Evolutionary conservation across 176 grass and related monocot genomes (phyloP).

Genomic region (Carex cristatella): DNA sequence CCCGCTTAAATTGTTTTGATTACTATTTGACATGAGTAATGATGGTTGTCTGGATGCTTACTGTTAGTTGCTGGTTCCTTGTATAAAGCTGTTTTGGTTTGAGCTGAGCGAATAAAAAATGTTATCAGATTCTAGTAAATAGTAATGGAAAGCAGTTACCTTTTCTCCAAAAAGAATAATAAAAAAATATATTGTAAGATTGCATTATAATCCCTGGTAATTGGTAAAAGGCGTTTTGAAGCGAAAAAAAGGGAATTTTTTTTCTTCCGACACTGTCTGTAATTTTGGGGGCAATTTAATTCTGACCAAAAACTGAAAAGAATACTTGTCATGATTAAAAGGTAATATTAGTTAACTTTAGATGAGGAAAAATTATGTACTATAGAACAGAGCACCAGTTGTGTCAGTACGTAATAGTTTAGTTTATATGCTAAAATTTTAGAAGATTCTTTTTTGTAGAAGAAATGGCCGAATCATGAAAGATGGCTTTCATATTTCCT

Average conservation of each 20-base stretch:
- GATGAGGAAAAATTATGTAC: neutral
- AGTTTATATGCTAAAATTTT: neutral
- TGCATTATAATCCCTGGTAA: neutral
- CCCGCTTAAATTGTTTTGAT: neutral
- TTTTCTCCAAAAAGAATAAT: neutral
- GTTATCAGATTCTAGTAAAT: neutral
- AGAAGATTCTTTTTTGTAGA: neutral
- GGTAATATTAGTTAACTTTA: neutral
- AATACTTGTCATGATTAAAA: neutral
- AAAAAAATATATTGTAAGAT: neutral
- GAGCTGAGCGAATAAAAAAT: neutral
- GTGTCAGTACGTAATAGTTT: neutral
- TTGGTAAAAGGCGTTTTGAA: neutral
- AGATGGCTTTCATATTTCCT: neutral
- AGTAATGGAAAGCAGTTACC: neutral
- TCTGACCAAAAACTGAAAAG: neutral
- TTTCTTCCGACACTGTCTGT: neutral
- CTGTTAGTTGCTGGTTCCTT: neutral
- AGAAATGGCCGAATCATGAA: neutral
- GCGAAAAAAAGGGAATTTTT: neutral
- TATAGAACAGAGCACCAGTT: neutral
- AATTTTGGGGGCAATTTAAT: neutral
- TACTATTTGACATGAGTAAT: neutral
- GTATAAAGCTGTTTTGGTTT: neutral
- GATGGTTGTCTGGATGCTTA: neutral